A percentile compares a stretch with the other conserved stretches of the same genome.
Conservation (phyloP, 495 filamentous ascomycete genomes). For the Astrothelium macrocarpum region DNA sequence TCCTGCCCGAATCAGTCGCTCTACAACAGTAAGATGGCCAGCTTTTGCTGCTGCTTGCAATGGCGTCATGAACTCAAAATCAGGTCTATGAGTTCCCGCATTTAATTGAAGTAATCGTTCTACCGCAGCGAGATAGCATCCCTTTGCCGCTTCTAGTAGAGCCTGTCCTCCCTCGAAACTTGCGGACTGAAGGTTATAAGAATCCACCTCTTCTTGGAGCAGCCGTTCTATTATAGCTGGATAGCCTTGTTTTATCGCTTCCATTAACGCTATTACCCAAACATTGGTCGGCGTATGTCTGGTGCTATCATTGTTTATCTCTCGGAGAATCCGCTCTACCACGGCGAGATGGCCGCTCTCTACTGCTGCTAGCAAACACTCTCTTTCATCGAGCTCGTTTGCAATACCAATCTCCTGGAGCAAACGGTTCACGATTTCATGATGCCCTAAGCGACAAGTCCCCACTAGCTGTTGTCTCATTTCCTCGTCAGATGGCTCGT, state of each 20-base stretch:
- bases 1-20: neutral
- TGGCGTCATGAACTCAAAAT: neutral
- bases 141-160: slow-evolving; percentile 9
- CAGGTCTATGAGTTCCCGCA: no score
- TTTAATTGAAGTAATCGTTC: slow-evolving; percentile 1
- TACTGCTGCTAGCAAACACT: slow-evolving; percentile 8
- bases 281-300: no score
- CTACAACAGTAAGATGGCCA: neutral
- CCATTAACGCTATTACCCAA: no score
- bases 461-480: neutral
- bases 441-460: slow-evolving; percentile 15
- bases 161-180: no score
- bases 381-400: no score
- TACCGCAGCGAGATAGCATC: neutral
- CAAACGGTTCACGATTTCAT: slow-evolving; percentile 14
- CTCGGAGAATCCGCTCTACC: slow-evolving; percentile 8
- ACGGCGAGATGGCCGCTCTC: slow-evolving; percentile 11
- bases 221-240: no score
- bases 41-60: neutral
- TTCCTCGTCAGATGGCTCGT: neutral
- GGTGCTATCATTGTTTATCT: slow-evolving; percentile 8
- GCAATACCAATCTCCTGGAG: slow-evolving; percentile 15
- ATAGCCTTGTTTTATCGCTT: no score
- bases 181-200: no score
- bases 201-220: no score